Base-by-base conservation (phyloP, 2,329 filamentous ascomycete species). In the Rutstroemia sp. region DNA sequence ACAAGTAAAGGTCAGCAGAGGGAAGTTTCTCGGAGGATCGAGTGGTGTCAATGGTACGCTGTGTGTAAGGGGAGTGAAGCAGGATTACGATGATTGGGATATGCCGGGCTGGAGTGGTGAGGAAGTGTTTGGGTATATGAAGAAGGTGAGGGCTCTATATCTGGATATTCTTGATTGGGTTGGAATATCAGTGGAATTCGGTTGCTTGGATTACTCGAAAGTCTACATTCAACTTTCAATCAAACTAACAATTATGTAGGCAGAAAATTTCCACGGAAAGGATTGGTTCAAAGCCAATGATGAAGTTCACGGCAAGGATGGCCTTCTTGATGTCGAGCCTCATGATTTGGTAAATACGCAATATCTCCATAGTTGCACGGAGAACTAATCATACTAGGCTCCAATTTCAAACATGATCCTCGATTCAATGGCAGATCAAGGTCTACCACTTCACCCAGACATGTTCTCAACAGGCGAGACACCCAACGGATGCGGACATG, bases 211-310 rank as follows among this genome's bases (percentile, higher is more conserved):
- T 14, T 14, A 34, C 30, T 39, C 38, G 7, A 8, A 47, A 17
- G 2, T 5, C 12, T 23, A 9, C 56, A 21, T 25, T 12, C n/a
- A 21, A 47, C 53, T 7, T 57, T 23, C n/a, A 5, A 23, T 19
- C 6, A 4, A 5, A 7, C 16, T 46, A 25, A n/a, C 36, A 9
- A 58, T 19, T 3, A 17, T 17, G 3, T 48, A 73, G 77, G 72
- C 78, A 1, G 81, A 84, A 60, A 80, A 76, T 2, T 84, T 84
- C 62, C 77, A 83, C 55, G 64, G 69, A 19, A 83, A 83, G 63
- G 69, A 76, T 27, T 83, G 80, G 80, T 81, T 82, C 66, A 65
- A 80, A 36, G 75, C 75, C 2, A 71, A 75, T 44, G 64, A 71
- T 8, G 69, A 70, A 2, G 71, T 71, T 7, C 81, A 84, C 59